These are phyloP conservation scores for Symbiodinium natans DNA, from an alignment of 73 alveolate genomes.

Conservation along the genomic window DNA sequence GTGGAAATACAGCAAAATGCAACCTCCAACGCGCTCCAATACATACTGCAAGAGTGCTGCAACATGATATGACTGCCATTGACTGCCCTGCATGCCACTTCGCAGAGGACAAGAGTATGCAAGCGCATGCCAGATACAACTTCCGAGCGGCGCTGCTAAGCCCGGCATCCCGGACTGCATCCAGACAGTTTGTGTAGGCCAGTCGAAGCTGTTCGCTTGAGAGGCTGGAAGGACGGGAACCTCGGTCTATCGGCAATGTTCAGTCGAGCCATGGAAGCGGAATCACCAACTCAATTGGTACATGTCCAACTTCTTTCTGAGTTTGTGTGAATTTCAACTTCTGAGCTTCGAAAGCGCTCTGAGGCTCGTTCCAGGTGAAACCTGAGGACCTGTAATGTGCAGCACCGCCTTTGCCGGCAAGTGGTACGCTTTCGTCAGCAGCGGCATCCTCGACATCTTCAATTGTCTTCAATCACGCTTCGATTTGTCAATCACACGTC, in stretches of 20 bases:
- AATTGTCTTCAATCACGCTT: too few relatives aligned
- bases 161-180: slow-evolving; percentile 61
- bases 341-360: too few relatives aligned
- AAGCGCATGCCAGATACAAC: too few relatives aligned
- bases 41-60: too few relatives aligned
- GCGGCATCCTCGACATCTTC: slow-evolving; percentile 50
- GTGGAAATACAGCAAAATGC: slow-evolving; percentile 79
- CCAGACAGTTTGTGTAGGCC: slow-evolving; percentile 67
- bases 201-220: slow-evolving; percentile 37
- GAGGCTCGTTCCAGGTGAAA: slow-evolving; percentile 1
- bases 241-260: neutral
- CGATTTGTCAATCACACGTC: neutral
- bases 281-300: too few relatives aligned
- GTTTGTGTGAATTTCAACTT: too few relatives aligned
- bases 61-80: too few relatives aligned
- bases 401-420: slow-evolving; percentile 46
- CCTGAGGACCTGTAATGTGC: slow-evolving; percentile 57
- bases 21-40: neutral
- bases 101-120: neutral
- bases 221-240: slow-evolving; percentile 79
- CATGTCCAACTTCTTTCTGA: too few relatives aligned
- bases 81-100: too few relatives aligned
- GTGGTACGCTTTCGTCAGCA: slow-evolving; percentile 40
- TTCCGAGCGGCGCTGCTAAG: slow-evolving; percentile 10
- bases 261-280: too few relatives aligned